A percentile compares a stretch with the other conserved stretches of the same genome.
These are phyloP conservation scores for Chrysopogon serrulatus DNA, from an alignment of 176 grass and related monocot genomes.

Conservation along the genomic window DNA sequence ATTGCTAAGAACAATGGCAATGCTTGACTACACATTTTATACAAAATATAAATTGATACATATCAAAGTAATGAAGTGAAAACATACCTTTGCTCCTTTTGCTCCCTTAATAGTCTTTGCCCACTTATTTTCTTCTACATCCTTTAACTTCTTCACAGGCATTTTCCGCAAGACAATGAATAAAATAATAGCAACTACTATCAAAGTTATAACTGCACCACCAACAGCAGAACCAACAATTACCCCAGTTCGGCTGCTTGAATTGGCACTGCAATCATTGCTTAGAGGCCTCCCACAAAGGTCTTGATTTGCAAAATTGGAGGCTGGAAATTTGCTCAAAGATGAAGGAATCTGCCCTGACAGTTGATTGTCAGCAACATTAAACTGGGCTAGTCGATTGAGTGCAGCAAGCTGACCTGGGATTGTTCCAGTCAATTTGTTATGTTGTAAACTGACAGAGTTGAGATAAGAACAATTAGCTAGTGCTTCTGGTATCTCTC, in stretches of 20 bases:
- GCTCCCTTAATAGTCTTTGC: constrained; percentile 83
- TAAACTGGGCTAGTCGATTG: constrained; percentile 38
- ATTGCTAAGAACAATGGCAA: background rate
- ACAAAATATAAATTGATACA: background rate
- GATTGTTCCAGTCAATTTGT: constrained; percentile 65
- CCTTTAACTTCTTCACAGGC: constrained; percentile 74
- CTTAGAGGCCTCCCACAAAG: constrained; percentile 65
- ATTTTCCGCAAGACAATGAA: constrained; percentile 74
- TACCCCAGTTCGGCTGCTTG: constrained; percentile 41
- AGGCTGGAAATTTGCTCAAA: background rate
- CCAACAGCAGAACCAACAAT: constrained; percentile 80
- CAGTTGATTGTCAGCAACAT: constrained; percentile 76
- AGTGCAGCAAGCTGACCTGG: constrained; percentile 61
- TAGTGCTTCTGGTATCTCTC: constrained; percentile 66
- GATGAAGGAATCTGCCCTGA: constrained; percentile 54
- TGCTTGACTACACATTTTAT: background rate
- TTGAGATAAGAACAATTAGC: constrained; percentile 76
- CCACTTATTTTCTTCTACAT: constrained; percentile 94
- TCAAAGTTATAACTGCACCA: constrained; percentile 56
- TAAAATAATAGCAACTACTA: constrained; percentile 56
- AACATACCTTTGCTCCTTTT: constrained; percentile 79
- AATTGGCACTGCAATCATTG: constrained; percentile 27
- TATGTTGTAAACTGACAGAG: constrained; percentile 60
- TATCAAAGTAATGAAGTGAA: background rate
- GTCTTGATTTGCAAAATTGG: constrained; percentile 51